Evolutionary conservation across 352 stramenopile species (phyloP).

Genomic region (Phytophthora pisi): DNA sequence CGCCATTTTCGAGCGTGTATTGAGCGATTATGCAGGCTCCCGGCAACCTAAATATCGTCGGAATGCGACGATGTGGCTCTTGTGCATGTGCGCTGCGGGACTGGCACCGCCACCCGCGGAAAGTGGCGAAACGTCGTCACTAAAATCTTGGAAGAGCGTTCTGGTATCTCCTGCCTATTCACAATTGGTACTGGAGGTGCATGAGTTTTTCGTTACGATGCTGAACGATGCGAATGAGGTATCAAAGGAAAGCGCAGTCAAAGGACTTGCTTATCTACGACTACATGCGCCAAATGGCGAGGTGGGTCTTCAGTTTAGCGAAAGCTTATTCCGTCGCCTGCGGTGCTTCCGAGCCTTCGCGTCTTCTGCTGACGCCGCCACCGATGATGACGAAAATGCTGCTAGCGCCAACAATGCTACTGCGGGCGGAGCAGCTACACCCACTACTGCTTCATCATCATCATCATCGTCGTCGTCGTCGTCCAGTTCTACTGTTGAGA

Average conservation of each 20-base stretch:
- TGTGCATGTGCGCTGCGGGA: slow-evolving; percentile 69
- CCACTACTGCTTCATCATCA: slow-evolving; percentile 17
- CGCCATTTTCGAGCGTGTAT: slow-evolving; percentile 46
- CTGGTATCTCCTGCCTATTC: slow-evolving; percentile 36
- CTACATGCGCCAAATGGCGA: slow-evolving; percentile 57
- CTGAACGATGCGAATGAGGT: slow-evolving; percentile 74
- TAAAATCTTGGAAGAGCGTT: slow-evolving; percentile 44
- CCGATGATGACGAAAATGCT: slow-evolving; percentile 36
- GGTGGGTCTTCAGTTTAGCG: slow-evolving; percentile 68
- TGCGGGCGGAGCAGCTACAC: not conserved
- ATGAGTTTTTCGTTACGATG: slow-evolving; percentile 85
- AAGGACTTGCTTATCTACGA: slow-evolving; percentile 76
- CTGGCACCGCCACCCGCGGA: slow-evolving; percentile 18
- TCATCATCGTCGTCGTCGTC: not conserved
- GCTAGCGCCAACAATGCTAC: slow-evolving; percentile 12
- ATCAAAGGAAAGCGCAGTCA: slow-evolving; percentile 77
- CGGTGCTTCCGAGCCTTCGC: slow-evolving; percentile 80
- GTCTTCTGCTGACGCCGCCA: slow-evolving; percentile 25
- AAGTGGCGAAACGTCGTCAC: slow-evolving; percentile 1
- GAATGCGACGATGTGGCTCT: slow-evolving; percentile 66
- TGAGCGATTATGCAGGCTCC: slow-evolving; percentile 45
- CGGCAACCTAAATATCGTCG: slow-evolving; percentile 52
- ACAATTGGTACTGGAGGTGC: slow-evolving; percentile 43
- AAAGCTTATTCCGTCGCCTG: slow-evolving; percentile 78
- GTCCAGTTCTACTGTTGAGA: slow-evolving; percentile 53